A percentile compares a stretch with the other conserved stretches of the same genome.
Conservation (phyloP, 1,284 basidiomycete genomes). For the Boletus semigastroideus region DNA sequence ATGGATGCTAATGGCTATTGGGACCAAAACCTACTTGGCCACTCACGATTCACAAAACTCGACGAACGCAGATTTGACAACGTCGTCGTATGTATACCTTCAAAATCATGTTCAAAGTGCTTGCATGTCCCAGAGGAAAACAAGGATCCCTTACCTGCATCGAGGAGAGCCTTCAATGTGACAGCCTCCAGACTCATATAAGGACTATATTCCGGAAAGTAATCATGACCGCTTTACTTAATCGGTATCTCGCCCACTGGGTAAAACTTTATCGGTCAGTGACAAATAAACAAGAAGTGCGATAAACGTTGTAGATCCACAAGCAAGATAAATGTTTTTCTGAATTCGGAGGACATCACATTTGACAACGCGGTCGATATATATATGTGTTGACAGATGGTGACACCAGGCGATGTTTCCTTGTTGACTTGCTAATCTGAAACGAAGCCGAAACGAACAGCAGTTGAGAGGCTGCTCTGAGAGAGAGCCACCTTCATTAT, state of each 20-base stretch:
- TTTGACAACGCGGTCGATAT: background rate
- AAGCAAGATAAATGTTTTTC: background rate
- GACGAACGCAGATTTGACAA: constrained; percentile 69
- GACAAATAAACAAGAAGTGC: constrained; percentile 32
- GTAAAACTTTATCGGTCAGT: constrained; percentile 25
- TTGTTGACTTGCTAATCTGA: background rate
- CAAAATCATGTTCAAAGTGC: background rate
- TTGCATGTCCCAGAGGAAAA: background rate
- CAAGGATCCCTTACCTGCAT: constrained; percentile 58
- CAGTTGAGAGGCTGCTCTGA: background rate
- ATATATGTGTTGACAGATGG: background rate
- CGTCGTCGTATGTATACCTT: constrained; percentile 79
- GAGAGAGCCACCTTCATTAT: background rate
- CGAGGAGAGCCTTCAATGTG: constrained; percentile 82
- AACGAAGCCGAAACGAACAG: background rate
- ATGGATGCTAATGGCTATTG: too few relatives aligned
- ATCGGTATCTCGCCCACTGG: constrained; percentile 60
- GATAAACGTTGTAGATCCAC: background rate
- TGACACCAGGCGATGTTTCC: background rate
- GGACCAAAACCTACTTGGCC: constrained; percentile 59
- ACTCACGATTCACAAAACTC: constrained; percentile 76
- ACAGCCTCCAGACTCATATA: constrained; percentile 82
- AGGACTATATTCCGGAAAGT: background rate
- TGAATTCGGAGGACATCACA: background rate
- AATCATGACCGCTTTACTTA: constrained; percentile 56